Base-by-base conservation (phyloP, 164 flowering plant genomes). In the Platanus orientalis region DNA sequence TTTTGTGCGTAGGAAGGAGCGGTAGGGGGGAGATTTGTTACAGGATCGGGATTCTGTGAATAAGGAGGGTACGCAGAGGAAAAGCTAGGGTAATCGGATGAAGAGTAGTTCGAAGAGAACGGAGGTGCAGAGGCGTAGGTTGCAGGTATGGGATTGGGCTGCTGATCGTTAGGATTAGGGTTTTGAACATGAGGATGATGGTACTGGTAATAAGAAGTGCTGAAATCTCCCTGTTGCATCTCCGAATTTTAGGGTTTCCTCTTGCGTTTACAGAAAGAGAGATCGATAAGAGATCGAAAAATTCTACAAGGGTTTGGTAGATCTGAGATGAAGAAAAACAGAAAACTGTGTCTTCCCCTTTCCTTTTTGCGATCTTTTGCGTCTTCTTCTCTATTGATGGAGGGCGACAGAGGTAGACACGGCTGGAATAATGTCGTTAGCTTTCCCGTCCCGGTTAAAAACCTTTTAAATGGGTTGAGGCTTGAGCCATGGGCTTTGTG, bases 51-150 rank as follows among this genome's bases (percentile, higher is more conserved):
- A 68, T 70, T 76, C n/a, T 75, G 83, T 13, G 75, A 50, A 58
- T 63, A 81, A 0, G 78, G 71, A 53, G 83, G 79, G 63, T 75
- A 74, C 2, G 51, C 45, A 26, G 76, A 57, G 20, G 81, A 54
- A 54, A 61, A 78, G 28, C 2, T 21, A 4, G 79, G 26, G 78
- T 68, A 78, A 78, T 83, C 83, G 69, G 86, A 65, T 44, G 49
- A 55, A 52, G 76, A 21, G 76, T 75, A 81, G 40, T 70, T 57
- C 72, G 84, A 57, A 61, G 73, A 23, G 77, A 75, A 84, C 3
- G 93, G 98, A 19, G 98, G 98, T 0, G 96, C 96, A 2, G 94
- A 90, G 9, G 96, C 94, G 85, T 76, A 87, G 6, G 85, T 20
- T n/a, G 71, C 39, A 3, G 76, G 74, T 6, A 26, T 21, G 24